Evolutionary conservation across 345 rosid species (phyloP), one percentile per base, ranked within the genome.

Genomic region (Ailanthus altissimus): DNA sequence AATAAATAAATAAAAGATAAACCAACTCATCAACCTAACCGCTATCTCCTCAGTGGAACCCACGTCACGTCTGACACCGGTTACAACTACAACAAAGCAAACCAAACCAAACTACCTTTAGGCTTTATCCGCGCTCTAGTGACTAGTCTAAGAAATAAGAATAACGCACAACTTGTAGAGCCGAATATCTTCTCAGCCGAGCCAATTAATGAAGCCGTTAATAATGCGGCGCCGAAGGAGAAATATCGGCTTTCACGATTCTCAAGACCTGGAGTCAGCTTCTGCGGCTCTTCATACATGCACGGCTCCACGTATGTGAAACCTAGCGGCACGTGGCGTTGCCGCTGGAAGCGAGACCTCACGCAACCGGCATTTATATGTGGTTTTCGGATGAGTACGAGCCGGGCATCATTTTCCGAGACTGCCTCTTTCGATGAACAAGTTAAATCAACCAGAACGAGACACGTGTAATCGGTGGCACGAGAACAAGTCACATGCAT

Each of bases 281-380:
- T 20, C 42, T 21, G 78, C 69, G 70, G 68, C 79, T 53, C 14
- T 6, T 8, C n/a, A 6, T 20, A 8, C 79, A 63, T 70, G 76
- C 79, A 56, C 45, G 25, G 72, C 25, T 72, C 76, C 79, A 75
- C 82, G 82, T 75, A 54, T 1, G n/a, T 2, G 5, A 15, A 18
- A 28, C 10, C 18, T 21, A 16, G 11, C 6, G 2, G n/a, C 77
- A 46, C 73, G 73, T 78, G 82, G 63, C 46, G 18, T 14, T 18
- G 64, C 57, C 28, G 72, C 65, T 74, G 36, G 49, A 14, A 21
- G 21, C 5, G 9, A n/a, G 6, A 23, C 32, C 21, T 4, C 36
- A 12, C 38, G 49, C 5, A 68, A 49, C 74, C 49, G 56, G 62
- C 21, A 72, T n/a, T 5, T 74, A 58, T 46, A 69, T 14, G n/a